Evolutionary conservation across 2,329 filamentous ascomycete species (phyloP).

Genomic region (Aureobasidium sp.): DNA sequence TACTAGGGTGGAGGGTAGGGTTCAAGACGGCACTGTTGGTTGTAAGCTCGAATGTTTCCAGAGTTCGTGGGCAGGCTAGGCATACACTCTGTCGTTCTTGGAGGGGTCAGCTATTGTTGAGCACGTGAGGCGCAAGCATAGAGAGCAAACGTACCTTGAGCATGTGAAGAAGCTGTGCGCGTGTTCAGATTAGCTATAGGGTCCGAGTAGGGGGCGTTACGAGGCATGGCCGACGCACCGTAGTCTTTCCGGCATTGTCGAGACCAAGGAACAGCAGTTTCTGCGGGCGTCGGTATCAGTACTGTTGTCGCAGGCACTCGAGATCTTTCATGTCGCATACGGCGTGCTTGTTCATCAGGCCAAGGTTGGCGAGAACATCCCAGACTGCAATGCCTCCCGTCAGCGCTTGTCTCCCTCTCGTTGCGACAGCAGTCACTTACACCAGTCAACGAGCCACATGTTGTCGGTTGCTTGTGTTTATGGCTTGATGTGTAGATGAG

Average conservation of each 20-base stretch:
- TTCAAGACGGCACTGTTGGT: slow-evolving; percentile 59
- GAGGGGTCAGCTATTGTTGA: not conserved
- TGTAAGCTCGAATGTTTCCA: slow-evolving; percentile 3
- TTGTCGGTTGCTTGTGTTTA: slow-evolving; percentile 11
- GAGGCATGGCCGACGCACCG: slow-evolving; percentile 31
- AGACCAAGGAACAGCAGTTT: slow-evolving; percentile 90
- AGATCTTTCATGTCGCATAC: slow-evolving; percentile 4
- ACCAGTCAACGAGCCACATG: slow-evolving; percentile 97
- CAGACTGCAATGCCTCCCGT: slow-evolving; percentile 51
- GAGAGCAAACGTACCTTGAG: slow-evolving; percentile 64
- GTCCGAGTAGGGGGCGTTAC: not conserved
- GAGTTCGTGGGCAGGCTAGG: not conserved
- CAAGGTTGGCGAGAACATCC: slow-evolving; percentile 78
- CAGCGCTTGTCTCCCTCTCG: not conserved
- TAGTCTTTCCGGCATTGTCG: slow-evolving; percentile 92
- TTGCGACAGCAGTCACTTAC: slow-evolving; percentile 43
- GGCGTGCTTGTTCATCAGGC: slow-evolving; percentile 89
- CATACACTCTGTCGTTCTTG: slow-evolving; percentile 67
- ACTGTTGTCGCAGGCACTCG: not conserved
- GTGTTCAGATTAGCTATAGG: slow-evolving; percentile 7
- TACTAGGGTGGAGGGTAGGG: slow-evolving; percentile 85
- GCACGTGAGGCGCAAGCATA: not conserved
- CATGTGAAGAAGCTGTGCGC: slow-evolving; percentile 66
- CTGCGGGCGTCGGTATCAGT: slow-evolving; percentile 2
- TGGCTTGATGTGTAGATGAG: not conserved